Evolutionary conservation across 2,329 filamentous ascomycete genomes (phyloP).

Genomic region (Thermoascus crustaceus): DNA sequence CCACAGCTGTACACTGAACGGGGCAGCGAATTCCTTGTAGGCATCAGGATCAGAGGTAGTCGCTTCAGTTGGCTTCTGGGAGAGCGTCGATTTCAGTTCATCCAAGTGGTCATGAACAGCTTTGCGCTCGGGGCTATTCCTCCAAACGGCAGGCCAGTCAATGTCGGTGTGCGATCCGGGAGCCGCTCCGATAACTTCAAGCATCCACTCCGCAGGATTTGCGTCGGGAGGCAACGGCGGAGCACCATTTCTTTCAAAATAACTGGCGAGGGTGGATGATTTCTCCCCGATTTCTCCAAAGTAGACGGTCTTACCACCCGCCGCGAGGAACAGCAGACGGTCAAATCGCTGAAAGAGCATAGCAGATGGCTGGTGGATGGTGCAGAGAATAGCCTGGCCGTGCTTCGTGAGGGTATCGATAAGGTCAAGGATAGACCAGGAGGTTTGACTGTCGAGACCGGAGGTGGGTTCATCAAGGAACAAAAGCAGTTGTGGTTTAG

Average conservation of each 20-base stretch:
- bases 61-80: conserved; percentile 31
- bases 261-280: conserved; percentile 49
- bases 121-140: conserved; percentile 48
- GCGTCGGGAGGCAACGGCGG: conserved; percentile 51
- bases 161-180: conserved; percentile 56
- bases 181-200: conserved; percentile 52
- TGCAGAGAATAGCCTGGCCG: conserved; percentile 91
- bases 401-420: conserved; percentile 83
- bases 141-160: conserved; percentile 59
- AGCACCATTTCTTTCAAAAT: conserved; percentile 60
- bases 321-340: conserved; percentile 54
- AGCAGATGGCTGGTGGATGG: conserved; percentile 93
- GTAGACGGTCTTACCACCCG: conserved; percentile 60
- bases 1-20: conserved; percentile 59
- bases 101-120: conserved; percentile 51
- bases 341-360: conserved; percentile 87
- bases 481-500: conserved; percentile 79
- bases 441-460: conserved; percentile 85
- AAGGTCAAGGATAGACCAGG: conserved; percentile 82
- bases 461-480: conserved; percentile 95
- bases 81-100: conserved; percentile 38
- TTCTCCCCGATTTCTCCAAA: conserved; percentile 59
- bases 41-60: conserved; percentile 39
- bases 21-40: conserved; percentile 73
- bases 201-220: conserved; percentile 71